Evolutionary conservation across 768 basidiomycete genomes (phyloP), one percentile per base, ranked within the genome.

Genomic region (Mycena amicta): DNA sequence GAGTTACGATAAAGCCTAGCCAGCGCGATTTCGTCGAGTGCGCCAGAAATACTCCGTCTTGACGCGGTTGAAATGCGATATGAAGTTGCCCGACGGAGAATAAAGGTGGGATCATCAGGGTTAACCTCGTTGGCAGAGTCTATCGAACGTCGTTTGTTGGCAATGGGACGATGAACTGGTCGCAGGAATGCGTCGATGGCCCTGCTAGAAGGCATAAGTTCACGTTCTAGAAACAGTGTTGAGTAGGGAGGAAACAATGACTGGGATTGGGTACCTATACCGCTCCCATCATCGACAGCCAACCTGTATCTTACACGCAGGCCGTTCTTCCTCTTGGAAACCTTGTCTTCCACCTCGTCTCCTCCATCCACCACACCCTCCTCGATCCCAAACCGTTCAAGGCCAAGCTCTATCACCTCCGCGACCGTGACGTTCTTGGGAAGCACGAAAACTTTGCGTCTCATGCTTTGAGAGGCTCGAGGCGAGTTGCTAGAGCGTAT

Each of bases 301-400:
- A 99, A 75, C n/a, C 84, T 84, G 70, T 98, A 98, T 54, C 93
- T 81, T 31, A 98, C 91, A 56, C 92, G 81, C 8, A 83, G 72
- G 5, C 83, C 78, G 68, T 93, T 96, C 62, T 88, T 80, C 57
- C 95, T 79, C 74, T 94, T 93, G 5, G 83, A 80, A 30, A 87
- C 77, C 70, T 96, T 95, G 70, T 98, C 96, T 72, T 99, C 97
- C 1, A 99, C 84, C 67, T 98, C 96, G 71, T 99, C 97, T 1
- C 97, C 97, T 2, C 97, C 97, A 71, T 98, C 95, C 2, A 98
- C 96, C 2, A 99, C 94, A n/a, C 95, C 97, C 37, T 97, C 96
- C 31, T 84, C 77, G 55, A 99, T 97, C 2, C 97, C 97, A 68
- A 98, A 98, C 57, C 94, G 76, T 68, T 98, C 97, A 61, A 99